Evolutionary conservation across 1,139 yeast species (phyloP).

Genomic region (Pichia sp.): DNA sequence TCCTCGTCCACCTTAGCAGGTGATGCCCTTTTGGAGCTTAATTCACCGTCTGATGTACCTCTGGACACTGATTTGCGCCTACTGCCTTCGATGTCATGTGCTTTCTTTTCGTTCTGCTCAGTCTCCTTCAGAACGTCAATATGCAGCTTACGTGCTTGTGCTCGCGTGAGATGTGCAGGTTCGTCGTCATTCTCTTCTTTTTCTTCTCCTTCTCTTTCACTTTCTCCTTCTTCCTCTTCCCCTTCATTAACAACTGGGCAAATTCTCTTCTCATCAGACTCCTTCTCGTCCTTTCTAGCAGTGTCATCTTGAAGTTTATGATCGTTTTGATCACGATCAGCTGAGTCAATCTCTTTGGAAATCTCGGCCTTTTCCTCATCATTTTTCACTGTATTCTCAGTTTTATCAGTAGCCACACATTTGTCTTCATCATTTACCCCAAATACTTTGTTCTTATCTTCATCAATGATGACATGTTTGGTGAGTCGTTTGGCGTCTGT

Average conservation of each 20-base stretch:
- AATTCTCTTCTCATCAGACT: not conserved
- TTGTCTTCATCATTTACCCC: too few relatives aligned
- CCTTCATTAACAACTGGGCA: not conserved
- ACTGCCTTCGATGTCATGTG: constrained; percentile 5
- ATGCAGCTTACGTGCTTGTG: constrained; percentile 12
- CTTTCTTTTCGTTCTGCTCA: constrained; percentile 6
- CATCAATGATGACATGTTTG: constrained; percentile 14
- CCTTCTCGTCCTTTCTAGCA: not conserved
- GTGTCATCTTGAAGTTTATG: not conserved
- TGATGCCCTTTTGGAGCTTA: too few relatives aligned
- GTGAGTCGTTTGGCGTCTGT: constrained; percentile 2
- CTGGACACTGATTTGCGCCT: not conserved
- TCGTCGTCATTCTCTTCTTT: constrained; percentile 10
- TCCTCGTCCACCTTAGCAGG: not conserved
- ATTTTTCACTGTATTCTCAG: too few relatives aligned
- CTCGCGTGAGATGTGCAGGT: constrained; percentile 13
- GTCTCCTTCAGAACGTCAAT: constrained; percentile 10
- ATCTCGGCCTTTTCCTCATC: not conserved
- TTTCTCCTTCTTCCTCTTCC: constrained; percentile 6
- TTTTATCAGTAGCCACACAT: not conserved
- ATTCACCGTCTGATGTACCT: not conserved
- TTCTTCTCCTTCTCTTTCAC: constrained; percentile 4
- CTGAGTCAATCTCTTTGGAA: not conserved
- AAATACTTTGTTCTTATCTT: constrained; percentile 10
- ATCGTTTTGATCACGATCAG: not conserved